Evolutionary conservation across 2,329 filamentous ascomycete genomes (phyloP).

Genomic region (Talaromyces sp.): DNA sequence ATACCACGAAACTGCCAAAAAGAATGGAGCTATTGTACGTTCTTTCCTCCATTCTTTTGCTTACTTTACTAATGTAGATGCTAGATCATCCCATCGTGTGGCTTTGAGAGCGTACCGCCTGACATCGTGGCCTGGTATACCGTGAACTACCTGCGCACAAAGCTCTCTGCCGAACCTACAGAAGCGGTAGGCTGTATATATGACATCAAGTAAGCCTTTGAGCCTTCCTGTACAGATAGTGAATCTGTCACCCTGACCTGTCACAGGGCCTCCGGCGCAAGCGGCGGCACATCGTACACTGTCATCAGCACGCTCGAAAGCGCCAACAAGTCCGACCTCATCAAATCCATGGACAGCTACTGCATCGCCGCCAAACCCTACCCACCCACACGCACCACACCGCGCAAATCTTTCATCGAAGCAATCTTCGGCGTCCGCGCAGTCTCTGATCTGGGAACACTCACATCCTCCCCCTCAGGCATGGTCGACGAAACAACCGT

Average conservation of each 20-base stretch:
- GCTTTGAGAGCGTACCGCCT: conserved; percentile 60
- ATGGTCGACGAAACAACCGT: conserved; percentile 56
- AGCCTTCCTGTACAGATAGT: too few relatives aligned
- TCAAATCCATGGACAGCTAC: conserved; percentile 50
- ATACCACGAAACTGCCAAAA: conserved; percentile 58
- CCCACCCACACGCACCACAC: conserved; percentile 32
- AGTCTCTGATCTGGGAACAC: conserved; percentile 56
- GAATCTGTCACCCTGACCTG: conserved; percentile 15
- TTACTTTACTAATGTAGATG: conserved; percentile 17
- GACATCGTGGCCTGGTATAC: conserved; percentile 55
- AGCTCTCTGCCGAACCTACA: conserved; percentile 49
- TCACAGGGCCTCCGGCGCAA: conserved; percentile 43
- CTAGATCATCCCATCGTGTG: conserved; percentile 58
- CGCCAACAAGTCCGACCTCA: conserved; percentile 46
- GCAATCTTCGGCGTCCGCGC: conserved; percentile 50
- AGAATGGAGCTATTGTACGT: conserved; percentile 58
- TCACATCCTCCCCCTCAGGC: conserved; percentile 54
- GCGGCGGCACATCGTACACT: conserved; percentile 65
- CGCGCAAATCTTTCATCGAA: conserved; percentile 29
- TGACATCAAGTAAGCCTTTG: conserved; percentile 46
- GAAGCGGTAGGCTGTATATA: conserved; percentile 54
- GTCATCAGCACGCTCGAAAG: conserved; percentile 55
- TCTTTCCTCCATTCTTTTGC: not conserved
- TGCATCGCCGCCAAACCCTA: conserved; percentile 48
- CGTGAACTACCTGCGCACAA: conserved; percentile 52